These are phyloP conservation scores for Raphanus sativus DNA, from an alignment of 345 rosid genomes.

Conservation along the genomic window DNA sequence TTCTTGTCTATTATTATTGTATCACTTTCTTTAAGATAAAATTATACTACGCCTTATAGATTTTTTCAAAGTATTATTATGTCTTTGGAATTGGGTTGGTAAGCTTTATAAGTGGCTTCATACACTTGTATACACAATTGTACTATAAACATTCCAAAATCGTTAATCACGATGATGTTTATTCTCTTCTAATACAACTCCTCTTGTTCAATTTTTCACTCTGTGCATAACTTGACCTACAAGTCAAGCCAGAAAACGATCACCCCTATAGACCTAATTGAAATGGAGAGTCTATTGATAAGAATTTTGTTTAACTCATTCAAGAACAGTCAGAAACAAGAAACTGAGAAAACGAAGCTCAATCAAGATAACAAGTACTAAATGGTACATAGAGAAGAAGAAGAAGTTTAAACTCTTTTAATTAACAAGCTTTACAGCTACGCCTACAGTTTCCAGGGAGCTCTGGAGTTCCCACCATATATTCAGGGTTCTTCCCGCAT, in stretches of 20 bases:
- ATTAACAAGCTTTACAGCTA: constrained; percentile 80
- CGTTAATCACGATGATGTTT: background rate
- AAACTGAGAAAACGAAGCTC: background rate
- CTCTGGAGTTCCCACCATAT: constrained; percentile 75
- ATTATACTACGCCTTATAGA: background rate
- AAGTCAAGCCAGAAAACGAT: background rate
- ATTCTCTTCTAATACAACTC: background rate
- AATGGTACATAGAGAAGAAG: background rate
- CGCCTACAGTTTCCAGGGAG: constrained; percentile 84
- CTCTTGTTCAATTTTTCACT: background rate
- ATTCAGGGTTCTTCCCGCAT: constrained; percentile 77
- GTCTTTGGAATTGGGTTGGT: background rate
- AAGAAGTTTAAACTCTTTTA: background rate
- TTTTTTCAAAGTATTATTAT: background rate
- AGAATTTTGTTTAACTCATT: background rate
- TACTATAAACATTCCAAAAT: background rate
- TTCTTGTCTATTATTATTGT: constrained; percentile 20
- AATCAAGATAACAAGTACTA: background rate
- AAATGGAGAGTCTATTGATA: background rate
- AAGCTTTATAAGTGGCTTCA: constrained; percentile 1
- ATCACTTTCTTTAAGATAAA: constrained; percentile 1
- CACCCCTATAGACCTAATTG: background rate
- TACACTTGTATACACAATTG: background rate
- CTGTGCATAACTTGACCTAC: background rate
- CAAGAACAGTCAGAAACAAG: background rate